phyloP scores from a whole-genome alignment of 2,329 filamentous ascomycete genomes.

The Aspergillus piperis region DNA sequence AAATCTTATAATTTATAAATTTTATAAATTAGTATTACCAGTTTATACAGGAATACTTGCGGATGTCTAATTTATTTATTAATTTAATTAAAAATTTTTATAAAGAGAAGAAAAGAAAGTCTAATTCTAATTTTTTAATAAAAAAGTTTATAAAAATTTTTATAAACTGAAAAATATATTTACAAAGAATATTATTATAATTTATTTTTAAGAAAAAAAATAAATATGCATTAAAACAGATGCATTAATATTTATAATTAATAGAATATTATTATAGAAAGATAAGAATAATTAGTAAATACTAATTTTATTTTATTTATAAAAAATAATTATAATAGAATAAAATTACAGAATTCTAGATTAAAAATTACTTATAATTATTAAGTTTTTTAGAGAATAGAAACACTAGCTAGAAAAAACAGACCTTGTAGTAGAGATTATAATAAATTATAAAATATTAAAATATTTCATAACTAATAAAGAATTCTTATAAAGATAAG shows the following conservation, averaged over 20 bases:
- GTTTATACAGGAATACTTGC: background rate
- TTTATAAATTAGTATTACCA: background rate
- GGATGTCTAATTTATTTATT: too few relatives aligned
- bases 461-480: too few relatives aligned
- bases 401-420: slow-evolving; percentile 2
- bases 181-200: background rate
- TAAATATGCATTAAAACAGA: background rate
- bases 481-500: too few relatives aligned
- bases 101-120: too few relatives aligned
- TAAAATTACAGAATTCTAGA: background rate
- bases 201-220: background rate
- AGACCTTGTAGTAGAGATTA: background rate
- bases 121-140: background rate
- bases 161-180: background rate
- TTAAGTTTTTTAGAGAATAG: slow-evolving; percentile 5
- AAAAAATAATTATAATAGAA: slow-evolving; percentile 3
- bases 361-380: background rate
- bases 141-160: background rate
- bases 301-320: slow-evolving; percentile 4
- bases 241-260: background rate
- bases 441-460: slow-evolving; percentile 3
- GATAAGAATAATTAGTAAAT: background rate
- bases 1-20: background rate
- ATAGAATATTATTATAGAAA: too few relatives aligned
- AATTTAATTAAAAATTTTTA: too few relatives aligned